Evolutionary conservation across 768 basidiomycete genomes (phyloP), one percentile per base, ranked within the genome.

Genomic region (Ramaria sp.): DNA sequence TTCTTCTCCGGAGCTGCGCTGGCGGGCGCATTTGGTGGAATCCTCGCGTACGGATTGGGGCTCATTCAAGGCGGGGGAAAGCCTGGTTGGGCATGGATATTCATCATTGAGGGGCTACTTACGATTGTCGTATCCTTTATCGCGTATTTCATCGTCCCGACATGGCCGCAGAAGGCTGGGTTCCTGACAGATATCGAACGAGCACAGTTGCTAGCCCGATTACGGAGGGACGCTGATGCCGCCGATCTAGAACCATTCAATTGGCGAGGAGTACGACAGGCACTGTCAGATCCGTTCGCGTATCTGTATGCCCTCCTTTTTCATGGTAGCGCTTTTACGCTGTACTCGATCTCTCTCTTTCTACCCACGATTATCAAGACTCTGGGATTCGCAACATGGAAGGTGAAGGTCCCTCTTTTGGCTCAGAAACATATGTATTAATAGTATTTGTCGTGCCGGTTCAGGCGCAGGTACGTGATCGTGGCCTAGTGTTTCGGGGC

Each of bases 41-140:
- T 83, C 54, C 71, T 83, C 7, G 82, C 82, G 7, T 83, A 75
- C 61, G 73, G 64, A 0, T 78, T 84, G 49, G 79, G 78, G 12
- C 75, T 79, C 60, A 83, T 83, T 79, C 72, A 81, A 24, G 80
- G 80, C 15, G 80, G 78, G n/a, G 83, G 80, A 17, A 73, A 74
- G 49, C 73, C 66, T 42, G 80, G 81, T 20, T 84, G 83, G 82
- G 71, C 76, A 68, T 84, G 82, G 80, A 78, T 84, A 30, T 82
- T 82, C 64, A 81, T 80, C 54, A 59, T 82, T 1, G 80, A 80
- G 66, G 79, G 82, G 24, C 63, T 75, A 27, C 55, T 84, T 22
- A 85, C 82, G 7, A 67, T 75, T 4, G 69, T 65, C 10, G 62
- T 80, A 34, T 78, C 80, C 7, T 51, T 78, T 15, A 54, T 69